phyloP scores from a whole-genome alignment of 2,329 filamentous ascomycete genomes.

The Monosporascus sp. region DNA sequence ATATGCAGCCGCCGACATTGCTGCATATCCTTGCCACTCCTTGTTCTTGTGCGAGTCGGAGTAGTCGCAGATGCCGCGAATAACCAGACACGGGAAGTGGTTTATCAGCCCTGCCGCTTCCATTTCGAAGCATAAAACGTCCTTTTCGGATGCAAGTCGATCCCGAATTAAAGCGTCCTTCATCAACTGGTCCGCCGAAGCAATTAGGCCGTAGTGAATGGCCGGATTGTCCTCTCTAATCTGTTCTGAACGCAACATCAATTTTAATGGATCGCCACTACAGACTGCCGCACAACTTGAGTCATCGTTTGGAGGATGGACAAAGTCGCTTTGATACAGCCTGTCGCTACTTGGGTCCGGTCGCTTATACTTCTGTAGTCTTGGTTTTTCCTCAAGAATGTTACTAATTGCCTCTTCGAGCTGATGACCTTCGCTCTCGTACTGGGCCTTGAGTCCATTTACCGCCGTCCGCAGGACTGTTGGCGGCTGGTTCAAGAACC shows the following conservation, averaged over 20 bases:
- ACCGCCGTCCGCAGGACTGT: conserved; percentile 11
- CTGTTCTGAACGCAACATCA: not conserved
- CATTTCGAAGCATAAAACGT: conserved; percentile 18
- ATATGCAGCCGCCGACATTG: conserved; percentile 13
- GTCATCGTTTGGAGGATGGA: no score
- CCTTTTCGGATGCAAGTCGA: conserved; percentile 1
- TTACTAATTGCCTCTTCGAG: conserved; percentile 10
- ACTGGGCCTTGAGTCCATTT: conserved; percentile 7
- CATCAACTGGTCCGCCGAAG: conserved; percentile 20
- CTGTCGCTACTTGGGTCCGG: no score
- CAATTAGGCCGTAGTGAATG: conserved; percentile 20
- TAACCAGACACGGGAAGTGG: no score
- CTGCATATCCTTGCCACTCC: no score
- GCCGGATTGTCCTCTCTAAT: conserved; percentile 4
- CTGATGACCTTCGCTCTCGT: conserved; percentile 8
- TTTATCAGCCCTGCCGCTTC: no score
- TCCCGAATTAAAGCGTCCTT: conserved; percentile 16
- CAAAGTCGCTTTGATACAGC: no score
- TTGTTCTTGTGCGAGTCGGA: no score
- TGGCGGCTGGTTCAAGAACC: conserved; percentile 13
- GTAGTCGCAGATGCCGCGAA: no score
- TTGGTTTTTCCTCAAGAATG: no score
- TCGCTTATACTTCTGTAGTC: no score
- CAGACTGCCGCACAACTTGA: conserved; percentile 2
- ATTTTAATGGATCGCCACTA: conserved; percentile 10